Percentiles rank a stretch among this genome's conserved stretches.
phyloP scores from a whole-genome alignment of 345 rosid species.

The Arabidopsis arenosa region DNA sequence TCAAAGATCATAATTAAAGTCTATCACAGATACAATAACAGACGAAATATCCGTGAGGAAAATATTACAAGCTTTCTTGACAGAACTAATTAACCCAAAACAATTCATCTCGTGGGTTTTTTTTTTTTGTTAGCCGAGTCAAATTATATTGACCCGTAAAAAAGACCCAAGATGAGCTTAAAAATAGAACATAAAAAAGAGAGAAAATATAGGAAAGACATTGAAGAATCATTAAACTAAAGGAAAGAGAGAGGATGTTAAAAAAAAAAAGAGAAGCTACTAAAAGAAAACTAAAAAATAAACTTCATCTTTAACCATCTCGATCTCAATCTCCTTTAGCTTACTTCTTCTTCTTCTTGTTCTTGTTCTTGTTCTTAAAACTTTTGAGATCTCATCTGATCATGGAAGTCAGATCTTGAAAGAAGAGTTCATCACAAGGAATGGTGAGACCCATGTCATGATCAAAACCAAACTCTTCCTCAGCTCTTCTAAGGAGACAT shows the following conservation, averaged over 20 bases:
- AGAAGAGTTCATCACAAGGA: slow-evolving; percentile 80
- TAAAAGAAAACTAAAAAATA: background rate
- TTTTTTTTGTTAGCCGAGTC: slow-evolving; percentile 26
- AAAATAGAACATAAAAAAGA: background rate
- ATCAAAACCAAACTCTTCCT: slow-evolving; percentile 86
- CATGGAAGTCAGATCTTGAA: slow-evolving; percentile 72
- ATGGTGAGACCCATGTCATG: slow-evolving; percentile 82
- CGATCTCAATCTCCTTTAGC: slow-evolving; percentile 26
- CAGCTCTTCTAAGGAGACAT: slow-evolving; percentile 69
- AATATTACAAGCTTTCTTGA: slow-evolving; percentile 33
- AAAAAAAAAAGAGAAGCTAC: slow-evolving; percentile 19
- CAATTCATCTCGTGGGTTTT: slow-evolving; percentile 17
- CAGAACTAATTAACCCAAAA: slow-evolving; percentile 20
- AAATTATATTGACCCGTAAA: slow-evolving; percentile 19
- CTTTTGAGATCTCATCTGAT: slow-evolving; percentile 37
- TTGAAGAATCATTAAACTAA: slow-evolving; percentile 10
- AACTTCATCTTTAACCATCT: slow-evolving; percentile 42
- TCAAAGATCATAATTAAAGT: background rate
- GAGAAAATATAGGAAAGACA: slow-evolving; percentile 9
- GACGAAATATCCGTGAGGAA: slow-evolving; percentile 13
- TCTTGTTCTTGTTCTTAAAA: background rate
- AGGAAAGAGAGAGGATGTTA: slow-evolving; percentile 33
- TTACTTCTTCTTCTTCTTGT: slow-evolving; percentile 3
- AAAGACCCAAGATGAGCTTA: slow-evolving; percentile 23
- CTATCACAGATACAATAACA: slow-evolving; percentile 6